These are phyloP conservation scores for Alternaria infectoria DNA, from an alignment of 2,329 filamentous ascomycete genomes.

Conservation along the genomic window DNA sequence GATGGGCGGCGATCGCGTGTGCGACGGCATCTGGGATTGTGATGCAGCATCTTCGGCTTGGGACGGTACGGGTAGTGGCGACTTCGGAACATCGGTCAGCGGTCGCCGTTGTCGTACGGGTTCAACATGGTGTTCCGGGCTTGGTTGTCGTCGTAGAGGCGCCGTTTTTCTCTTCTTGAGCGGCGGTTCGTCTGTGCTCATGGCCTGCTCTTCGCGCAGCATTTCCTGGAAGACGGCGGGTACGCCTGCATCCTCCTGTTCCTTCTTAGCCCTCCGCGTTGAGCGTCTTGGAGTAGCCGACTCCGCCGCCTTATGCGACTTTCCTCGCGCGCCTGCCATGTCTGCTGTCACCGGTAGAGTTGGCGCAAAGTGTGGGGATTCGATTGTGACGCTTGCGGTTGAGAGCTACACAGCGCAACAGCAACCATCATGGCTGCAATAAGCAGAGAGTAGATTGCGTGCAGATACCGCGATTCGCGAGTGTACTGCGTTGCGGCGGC, in stretches of 20 bases:
- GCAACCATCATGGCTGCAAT: background rate
- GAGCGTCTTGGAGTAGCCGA: slow-evolving; percentile 29
- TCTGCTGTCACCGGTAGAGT: background rate
- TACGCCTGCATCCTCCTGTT: slow-evolving; percentile 37
- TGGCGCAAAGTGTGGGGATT: slow-evolving; percentile 1
- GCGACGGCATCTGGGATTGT: slow-evolving; percentile 7
- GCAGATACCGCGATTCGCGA: background rate
- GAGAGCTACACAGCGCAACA: background rate
- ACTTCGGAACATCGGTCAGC: background rate
- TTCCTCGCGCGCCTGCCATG: slow-evolving; percentile 40
- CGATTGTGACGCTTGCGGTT: background rate
- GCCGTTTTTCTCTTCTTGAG: slow-evolving; percentile 48
- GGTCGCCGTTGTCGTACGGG: background rate
- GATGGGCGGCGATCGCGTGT: slow-evolving; percentile 2
- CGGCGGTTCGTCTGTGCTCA: slow-evolving; percentile 40
- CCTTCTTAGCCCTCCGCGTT: slow-evolving; percentile 25
- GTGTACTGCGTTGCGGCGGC: background rate
- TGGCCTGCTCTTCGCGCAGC: slow-evolving; percentile 50
- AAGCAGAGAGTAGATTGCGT: background rate
- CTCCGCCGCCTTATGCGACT: slow-evolving; percentile 26
- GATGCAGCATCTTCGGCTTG: slow-evolving; percentile 8
- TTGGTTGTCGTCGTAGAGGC: slow-evolving; percentile 7
- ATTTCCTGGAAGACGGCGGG: slow-evolving; percentile 56
- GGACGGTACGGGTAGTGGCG: slow-evolving; percentile 11
- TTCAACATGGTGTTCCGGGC: background rate